Evolutionary conservation across 768 basidiomycete species (phyloP), one percentile per base, ranked within the genome.

Genomic region (Coprinellus aureogranulatus): DNA sequence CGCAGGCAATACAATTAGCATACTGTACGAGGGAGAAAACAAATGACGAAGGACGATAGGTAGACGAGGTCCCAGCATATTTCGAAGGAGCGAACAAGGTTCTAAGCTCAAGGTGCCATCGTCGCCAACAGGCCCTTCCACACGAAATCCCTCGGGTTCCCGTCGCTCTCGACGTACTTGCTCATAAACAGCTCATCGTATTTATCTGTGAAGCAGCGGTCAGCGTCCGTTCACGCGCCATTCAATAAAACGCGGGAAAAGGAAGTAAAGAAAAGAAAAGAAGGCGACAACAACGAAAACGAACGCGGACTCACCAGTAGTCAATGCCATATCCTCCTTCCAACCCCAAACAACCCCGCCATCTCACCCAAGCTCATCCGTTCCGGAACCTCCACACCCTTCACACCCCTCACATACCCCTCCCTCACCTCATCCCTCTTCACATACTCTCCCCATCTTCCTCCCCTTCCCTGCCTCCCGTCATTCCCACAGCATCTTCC

Each of bases 81-180:
- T n/a, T n/a, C n/a, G n/a, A n/a, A n/a, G n/a, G n/a, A n/a, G n/a
- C n/a, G n/a, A n/a, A n/a, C n/a, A n/a, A n/a, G n/a, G n/a, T n/a
- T n/a, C n/a, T n/a, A n/a, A n/a, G n/a, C n/a, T n/a, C n/a, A n/a
- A n/a, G n/a, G n/a, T n/a, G n/a, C n/a, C n/a, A n/a, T n/a, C n/a
- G 68, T 74, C 0, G 73, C 61, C 65, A 85, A 65, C 51, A 89
- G 63, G 2, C 86, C 87, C 51, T 81, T 83, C 81, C 82, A 83
- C 41, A 90, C 87, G 63, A 95, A 92, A 57, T 88, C 85, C 59
- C 88, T 77, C 14, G 92, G 78, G 69, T 94, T 94, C 44, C 92
- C 93, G 54, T 79, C 80, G 6, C 88, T 81, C 64, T 92, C 88
- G 1, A 83, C 81, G 61, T 89, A 93, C 68, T 90, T 92, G 9